These are phyloP conservation scores for Colletotrichum magnum DNA, from an alignment of 2,329 filamentous ascomycete species.

Conservation along the genomic window DNA sequence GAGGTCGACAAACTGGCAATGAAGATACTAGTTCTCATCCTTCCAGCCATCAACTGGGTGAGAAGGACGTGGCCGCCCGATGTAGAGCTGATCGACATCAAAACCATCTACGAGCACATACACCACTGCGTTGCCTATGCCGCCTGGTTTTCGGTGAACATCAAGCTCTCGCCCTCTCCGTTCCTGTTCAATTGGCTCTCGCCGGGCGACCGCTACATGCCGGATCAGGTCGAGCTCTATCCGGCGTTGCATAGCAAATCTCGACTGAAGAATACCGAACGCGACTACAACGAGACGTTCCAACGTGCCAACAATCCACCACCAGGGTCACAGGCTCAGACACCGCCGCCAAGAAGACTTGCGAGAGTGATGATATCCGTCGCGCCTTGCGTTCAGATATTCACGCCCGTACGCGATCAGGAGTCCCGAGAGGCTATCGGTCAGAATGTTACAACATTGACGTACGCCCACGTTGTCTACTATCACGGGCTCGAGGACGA, in stretches of 20 bases:
- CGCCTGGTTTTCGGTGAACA: constrained; percentile 49
- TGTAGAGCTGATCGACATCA: constrained; percentile 8
- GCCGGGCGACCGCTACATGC: constrained; percentile 47
- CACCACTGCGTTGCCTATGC: constrained; percentile 50
- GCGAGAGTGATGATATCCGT: constrained; percentile 52
- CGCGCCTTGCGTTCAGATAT: constrained; percentile 45
- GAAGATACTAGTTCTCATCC: constrained; percentile 44
- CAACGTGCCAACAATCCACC: neutral
- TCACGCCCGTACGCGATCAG: constrained; percentile 36
- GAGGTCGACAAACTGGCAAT: constrained; percentile 48
- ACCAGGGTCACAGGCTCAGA: neutral
- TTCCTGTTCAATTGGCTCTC: constrained; percentile 45
- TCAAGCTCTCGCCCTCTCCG: constrained; percentile 45
- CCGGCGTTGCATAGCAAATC: constrained; percentile 38
- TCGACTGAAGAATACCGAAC: constrained; percentile 31
- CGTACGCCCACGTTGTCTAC: constrained; percentile 48
- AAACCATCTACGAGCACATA: constrained; percentile 38
- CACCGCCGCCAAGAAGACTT: constrained; percentile 1
- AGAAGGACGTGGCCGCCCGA: constrained; percentile 25
- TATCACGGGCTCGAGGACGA: constrained; percentile 46
- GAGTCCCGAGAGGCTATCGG: constrained; percentile 17
- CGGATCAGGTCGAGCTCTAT: constrained; percentile 44
- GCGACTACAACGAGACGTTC: neutral
- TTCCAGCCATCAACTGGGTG: constrained; percentile 45
- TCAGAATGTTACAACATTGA: constrained; percentile 43